Conservation (phyloP, 352 stramenopile genomes). For the Blastocystis sp. region DNA sequence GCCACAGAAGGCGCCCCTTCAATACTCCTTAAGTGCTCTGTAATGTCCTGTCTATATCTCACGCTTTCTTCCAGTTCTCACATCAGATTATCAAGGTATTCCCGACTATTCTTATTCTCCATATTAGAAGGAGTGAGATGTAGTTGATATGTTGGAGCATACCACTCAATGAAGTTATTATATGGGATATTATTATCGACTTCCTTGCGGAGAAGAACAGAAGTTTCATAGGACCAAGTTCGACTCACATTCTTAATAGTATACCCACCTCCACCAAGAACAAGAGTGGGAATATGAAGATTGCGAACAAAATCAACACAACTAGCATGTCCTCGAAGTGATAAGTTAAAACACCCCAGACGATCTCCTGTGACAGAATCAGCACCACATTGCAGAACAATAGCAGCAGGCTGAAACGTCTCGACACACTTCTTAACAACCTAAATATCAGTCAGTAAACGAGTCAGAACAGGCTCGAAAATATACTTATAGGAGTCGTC, state of each 20-base stretch:
- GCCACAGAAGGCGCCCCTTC: slow-evolving; percentile 78
- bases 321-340: slow-evolving; percentile 79
- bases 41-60: slow-evolving; percentile 70
- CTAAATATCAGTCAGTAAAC: slow-evolving; percentile 75
- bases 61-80: background rate
- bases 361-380: slow-evolving; percentile 92
- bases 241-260: slow-evolving; percentile 82
- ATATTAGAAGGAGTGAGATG: slow-evolving; percentile 95
- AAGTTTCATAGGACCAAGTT: slow-evolving; percentile 95
- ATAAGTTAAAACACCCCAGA: slow-evolving; percentile 96
- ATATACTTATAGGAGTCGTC: slow-evolving; percentile 89
- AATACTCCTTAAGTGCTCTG: slow-evolving; percentile 79
- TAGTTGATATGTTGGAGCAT: slow-evolving; percentile 92
- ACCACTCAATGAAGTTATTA: slow-evolving; percentile 99
- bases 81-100: slow-evolving; percentile 82
- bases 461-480: slow-evolving; percentile 93
- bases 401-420: slow-evolving; percentile 79
- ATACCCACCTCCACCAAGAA: slow-evolving; percentile 81
- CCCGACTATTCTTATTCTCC: slow-evolving; percentile 93
- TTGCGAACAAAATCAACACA: slow-evolving; percentile 79
- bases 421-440: slow-evolving; percentile 74
- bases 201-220: slow-evolving; percentile 82
- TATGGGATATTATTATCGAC: slow-evolving; percentile 91
- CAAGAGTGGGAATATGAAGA: slow-evolving; percentile 80
- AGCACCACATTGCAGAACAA: slow-evolving; percentile 94